Evolutionary conservation across 2,329 filamentous ascomycete genomes (phyloP).

Genomic region (Ustulina deusta): DNA sequence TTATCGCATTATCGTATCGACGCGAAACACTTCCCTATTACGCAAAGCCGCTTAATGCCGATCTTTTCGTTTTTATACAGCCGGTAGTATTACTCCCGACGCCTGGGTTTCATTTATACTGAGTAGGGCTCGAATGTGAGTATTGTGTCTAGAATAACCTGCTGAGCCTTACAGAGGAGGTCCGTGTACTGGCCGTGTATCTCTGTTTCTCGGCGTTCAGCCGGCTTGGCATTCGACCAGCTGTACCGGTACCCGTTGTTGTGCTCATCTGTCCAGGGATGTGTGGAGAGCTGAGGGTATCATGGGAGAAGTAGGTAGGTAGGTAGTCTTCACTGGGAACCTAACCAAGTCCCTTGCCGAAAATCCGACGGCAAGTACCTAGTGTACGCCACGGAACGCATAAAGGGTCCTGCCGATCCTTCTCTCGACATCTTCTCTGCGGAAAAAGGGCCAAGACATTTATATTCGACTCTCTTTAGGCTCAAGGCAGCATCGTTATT

Average conservation of each 20-base stretch:
- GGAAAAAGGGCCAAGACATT: constrained; percentile 32
- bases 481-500: constrained; percentile 35
- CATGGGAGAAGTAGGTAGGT: background rate
- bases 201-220: constrained; percentile 34
- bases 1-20: constrained; percentile 16
- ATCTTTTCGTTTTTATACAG: constrained; percentile 26
- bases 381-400: constrained; percentile 34
- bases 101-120: constrained; percentile 31
- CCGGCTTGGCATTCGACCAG: constrained; percentile 36
- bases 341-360: constrained; percentile 28
- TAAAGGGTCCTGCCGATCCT: constrained; percentile 30
- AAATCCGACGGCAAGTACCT: constrained; percentile 28
- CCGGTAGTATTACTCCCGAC: constrained; percentile 15
- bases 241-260: constrained; percentile 24
- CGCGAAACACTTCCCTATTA: constrained; percentile 9
- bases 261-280: constrained; percentile 23
- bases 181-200: constrained; percentile 9
- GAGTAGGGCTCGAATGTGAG: constrained; percentile 8
- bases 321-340: constrained; percentile 10
- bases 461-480: constrained; percentile 37
- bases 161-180: constrained; percentile 4
- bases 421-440: constrained; percentile 6
- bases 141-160: constrained; percentile 1
- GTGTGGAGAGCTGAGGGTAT: constrained; percentile 34
- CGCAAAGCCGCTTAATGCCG: constrained; percentile 12